A percentile compares a stretch with the other conserved stretches of the same genome.
phyloP scores from a whole-genome alignment of 2,329 filamentous ascomycete species.

The Trichoderma brevicompactum region DNA sequence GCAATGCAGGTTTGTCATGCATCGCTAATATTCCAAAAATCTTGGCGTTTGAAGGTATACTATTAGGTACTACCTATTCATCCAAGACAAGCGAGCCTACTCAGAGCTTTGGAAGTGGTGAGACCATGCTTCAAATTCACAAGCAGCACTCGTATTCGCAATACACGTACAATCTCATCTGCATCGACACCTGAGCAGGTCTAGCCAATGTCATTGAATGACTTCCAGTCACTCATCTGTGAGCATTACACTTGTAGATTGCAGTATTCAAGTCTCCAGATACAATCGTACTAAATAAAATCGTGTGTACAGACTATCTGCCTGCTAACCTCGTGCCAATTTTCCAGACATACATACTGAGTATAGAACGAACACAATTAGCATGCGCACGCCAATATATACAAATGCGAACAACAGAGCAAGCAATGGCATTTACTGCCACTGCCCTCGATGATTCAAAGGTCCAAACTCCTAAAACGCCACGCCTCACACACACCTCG shows the following conservation, averaged over 20 bases:
- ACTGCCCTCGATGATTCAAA: not conserved
- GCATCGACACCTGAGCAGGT: no score
- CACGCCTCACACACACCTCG: not conserved
- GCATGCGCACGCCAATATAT: not conserved
- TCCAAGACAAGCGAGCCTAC: no score
- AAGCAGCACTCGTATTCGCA: no score
- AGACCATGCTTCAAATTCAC: no score
- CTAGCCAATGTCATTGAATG: no score
- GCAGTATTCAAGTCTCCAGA: no score
- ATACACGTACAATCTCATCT: no score
- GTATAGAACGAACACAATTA: slow-evolving; percentile 46
- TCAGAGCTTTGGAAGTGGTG: no score
- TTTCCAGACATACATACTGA: slow-evolving; percentile 73
- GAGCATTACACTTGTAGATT: no score
- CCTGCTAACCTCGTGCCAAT: not conserved
- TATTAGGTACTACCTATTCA: no score
- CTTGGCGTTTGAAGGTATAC: no score
- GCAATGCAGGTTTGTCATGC: slow-evolving; percentile 21
- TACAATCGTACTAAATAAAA: slow-evolving; percentile 54
- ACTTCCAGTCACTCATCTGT: no score
- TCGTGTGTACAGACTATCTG: slow-evolving; percentile 61
- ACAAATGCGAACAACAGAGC: slow-evolving; percentile 44
- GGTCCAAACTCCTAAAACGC: slow-evolving; percentile 1
- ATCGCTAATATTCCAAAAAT: not conserved
- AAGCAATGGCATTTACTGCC: not conserved